Evolutionary conservation across 352 stramenopile genomes (phyloP).

Genomic region (Phytophthora vignae): DNA sequence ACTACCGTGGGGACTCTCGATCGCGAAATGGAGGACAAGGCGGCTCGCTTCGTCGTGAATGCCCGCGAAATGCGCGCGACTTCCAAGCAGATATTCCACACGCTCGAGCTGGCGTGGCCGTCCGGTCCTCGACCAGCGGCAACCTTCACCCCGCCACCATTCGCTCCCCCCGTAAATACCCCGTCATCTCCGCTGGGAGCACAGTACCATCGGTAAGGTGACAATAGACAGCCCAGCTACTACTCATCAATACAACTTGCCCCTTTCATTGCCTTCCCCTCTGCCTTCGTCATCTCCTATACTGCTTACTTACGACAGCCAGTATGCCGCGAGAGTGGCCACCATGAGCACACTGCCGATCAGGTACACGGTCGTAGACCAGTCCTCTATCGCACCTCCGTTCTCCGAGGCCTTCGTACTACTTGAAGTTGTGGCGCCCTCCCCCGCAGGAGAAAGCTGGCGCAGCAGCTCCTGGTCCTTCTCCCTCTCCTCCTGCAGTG

Average conservation of each 20-base stretch:
- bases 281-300: constrained; percentile 1
- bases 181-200: constrained; percentile 9
- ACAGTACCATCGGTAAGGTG: constrained; percentile 19
- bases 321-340: constrained; percentile 53
- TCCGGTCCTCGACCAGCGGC: background rate
- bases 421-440: constrained; percentile 16
- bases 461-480: constrained; percentile 52
- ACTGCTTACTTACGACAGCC: constrained; percentile 48
- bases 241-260: constrained; percentile 14
- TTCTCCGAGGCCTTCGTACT: constrained; percentile 30
- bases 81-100: constrained; percentile 47
- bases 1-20: constrained; percentile 48
- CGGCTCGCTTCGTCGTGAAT: constrained; percentile 45
- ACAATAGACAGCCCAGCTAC: background rate
- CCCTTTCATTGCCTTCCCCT: constrained; percentile 19
- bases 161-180: constrained; percentile 29
- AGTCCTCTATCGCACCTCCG: constrained; percentile 46
- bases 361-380: constrained; percentile 48
- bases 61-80: constrained; percentile 49
- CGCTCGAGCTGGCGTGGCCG: constrained; percentile 52
- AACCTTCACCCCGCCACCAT: constrained; percentile 42
- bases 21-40: constrained; percentile 56
- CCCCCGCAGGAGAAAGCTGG: constrained; percentile 32
- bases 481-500: constrained; percentile 67
- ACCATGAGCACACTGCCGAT: constrained; percentile 50